These are phyloP conservation scores for Clitoria ternatea DNA, from an alignment of 306 rosid species.

Conservation along the genomic window DNA sequence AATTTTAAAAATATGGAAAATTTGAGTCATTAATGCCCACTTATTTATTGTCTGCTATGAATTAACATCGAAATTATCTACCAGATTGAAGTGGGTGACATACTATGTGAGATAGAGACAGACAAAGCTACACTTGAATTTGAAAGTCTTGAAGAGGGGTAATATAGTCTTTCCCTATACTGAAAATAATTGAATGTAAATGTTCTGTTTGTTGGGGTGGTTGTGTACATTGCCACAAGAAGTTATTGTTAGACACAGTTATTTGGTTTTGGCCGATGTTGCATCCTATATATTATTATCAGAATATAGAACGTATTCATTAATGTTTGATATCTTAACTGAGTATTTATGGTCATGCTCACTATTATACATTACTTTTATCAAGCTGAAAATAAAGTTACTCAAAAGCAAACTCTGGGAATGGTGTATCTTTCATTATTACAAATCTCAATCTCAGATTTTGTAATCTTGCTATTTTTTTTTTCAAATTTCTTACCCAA, in stretches of 20 bases:
- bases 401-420: not conserved
- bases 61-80: conserved; percentile 19
- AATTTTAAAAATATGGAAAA: conserved; percentile 12
- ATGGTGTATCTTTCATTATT: not conserved
- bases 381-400: conserved; percentile 6
- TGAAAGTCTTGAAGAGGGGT: conserved; percentile 97
- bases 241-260: not conserved
- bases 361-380: not conserved
- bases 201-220: conserved; percentile 10
- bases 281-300: conserved; percentile 1
- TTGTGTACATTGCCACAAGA: not conserved
- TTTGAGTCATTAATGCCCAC: conserved; percentile 3
- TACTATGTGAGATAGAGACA: conserved; percentile 97
- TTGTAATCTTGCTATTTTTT: not conserved
- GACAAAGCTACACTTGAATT: conserved; percentile 97
- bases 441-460: not conserved
- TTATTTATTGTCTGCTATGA: not conserved
- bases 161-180: conserved; percentile 35
- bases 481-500: conserved; percentile 9
- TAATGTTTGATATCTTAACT: not conserved
- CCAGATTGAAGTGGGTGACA: conserved; percentile 97
- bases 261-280: conserved; percentile 7
- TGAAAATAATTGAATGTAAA: conserved; percentile 3
- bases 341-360: conserved; percentile 9
- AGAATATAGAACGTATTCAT: not conserved